Conservation (phyloP, 345 rosid genomes). For the Melastoma malabathricum region DNA sequence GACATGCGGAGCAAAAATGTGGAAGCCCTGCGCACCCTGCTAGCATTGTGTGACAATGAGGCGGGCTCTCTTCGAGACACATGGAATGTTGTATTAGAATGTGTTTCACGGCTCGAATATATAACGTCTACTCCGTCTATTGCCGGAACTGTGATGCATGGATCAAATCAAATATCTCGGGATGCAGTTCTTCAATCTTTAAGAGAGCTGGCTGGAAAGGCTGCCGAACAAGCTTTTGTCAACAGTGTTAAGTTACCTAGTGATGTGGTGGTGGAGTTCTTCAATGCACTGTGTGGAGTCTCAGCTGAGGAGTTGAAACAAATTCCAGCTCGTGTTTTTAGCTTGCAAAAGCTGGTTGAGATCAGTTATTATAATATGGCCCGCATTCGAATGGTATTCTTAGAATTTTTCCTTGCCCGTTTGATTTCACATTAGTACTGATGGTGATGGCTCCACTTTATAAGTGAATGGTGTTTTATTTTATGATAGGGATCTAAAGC, state of each 20-base stretch:
- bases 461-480: no score
- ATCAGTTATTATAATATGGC: conserved; percentile 97
- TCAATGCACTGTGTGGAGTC: conserved; percentile 91
- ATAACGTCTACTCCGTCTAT: conserved; percentile 80
- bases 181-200: conserved; percentile 88
- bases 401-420: background rate
- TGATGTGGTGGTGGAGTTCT: conserved; percentile 85
- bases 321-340: conserved; percentile 96
- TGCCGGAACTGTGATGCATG: conserved; percentile 90
- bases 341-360: conserved; percentile 98
- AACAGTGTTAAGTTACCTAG: conserved; percentile 90
- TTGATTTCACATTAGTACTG: no score
- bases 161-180: conserved; percentile 95
- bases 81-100: conserved; percentile 98
- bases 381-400: conserved; percentile 87
- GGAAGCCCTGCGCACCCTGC: conserved; percentile 82
- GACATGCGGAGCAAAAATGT: conserved; percentile 95
- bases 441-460: no score
- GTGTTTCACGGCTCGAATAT: conserved; percentile 94
- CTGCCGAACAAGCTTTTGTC: conserved; percentile 84
- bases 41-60: conserved; percentile 63
- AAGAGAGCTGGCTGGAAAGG: conserved; percentile 86
- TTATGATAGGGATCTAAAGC: no score
- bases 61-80: conserved; percentile 83
- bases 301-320: conserved; percentile 96